Base-by-base conservation (phyloP, 176 grass and related monocot species). In the Neostapfia colusana region DNA sequence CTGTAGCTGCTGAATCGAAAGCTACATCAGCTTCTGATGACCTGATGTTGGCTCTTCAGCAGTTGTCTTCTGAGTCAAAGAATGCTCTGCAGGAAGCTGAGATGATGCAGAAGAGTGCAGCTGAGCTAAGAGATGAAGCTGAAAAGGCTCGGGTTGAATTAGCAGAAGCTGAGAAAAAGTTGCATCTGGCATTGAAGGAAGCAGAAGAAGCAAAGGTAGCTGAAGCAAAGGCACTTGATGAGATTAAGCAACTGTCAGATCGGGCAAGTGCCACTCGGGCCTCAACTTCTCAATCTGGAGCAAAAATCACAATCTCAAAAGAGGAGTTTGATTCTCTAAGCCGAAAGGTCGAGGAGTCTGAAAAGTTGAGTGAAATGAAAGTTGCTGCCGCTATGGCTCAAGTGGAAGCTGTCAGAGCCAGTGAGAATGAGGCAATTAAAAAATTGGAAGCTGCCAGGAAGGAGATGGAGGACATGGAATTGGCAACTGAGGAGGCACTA, bases 401-500 rank as follows among this genome's bases (percentile, higher is more conserved):
- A 85, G 91, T 97, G 56, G 95, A 92, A 72, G 95, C 86, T 34
- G 85, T 98, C 61, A 89, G 84, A 74, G 89, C 95, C 24, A 98
- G 89, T 67, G 95, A 98, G 67, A 92, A 86, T 26, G 95, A 92
- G 73, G 86, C 91, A 65, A 98, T 92, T 23, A 84, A 90, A 72
- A 90, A 88, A 81, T 64, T 98, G 42, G 91, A 94, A 82, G 41
- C 80, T 28, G 77, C 91, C 36, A 70, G 87, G 34, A 98, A 92
- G 70, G 95, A 98, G 69, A 98, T 94, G 87, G 95, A 94, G 75
- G 95, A 92, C 40, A 90, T 98, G 72, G 95, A 92, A 81, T 69
- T 83, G 63, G 89, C 89, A 74, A 98, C 91, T 49, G 89, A 94
- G 70, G 95, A 92, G 56, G 91, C 95, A 59, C 70, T 94, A 61